These are phyloP conservation scores for Solanum etuberosum DNA, from an alignment of 257 asterid genomes.

Conservation along the genomic window DNA sequence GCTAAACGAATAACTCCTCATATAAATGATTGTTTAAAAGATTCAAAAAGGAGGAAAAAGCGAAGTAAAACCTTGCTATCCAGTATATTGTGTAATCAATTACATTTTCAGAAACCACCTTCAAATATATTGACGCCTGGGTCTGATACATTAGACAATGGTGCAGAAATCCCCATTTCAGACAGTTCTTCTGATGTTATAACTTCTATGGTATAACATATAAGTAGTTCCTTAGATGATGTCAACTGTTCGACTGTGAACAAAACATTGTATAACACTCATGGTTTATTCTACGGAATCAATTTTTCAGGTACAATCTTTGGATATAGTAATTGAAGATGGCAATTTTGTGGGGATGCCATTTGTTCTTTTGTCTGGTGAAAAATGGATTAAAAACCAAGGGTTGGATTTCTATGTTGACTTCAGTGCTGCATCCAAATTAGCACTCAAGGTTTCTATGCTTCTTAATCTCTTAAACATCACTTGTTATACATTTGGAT, in stretches of 20 bases:
- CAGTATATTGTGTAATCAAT: background rate
- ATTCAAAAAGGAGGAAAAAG: background rate
- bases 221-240: background rate
- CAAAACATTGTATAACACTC: background rate
- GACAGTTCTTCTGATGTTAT: constrained; percentile 27
- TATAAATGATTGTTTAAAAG: background rate
- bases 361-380: constrained; percentile 76
- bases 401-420: constrained; percentile 81
- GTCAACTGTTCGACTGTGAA: background rate
- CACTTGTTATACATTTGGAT: background rate
- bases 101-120: constrained; percentile 54
- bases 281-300: background rate
- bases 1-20: constrained; percentile 1
- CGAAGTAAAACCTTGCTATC: background rate
- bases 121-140: constrained; percentile 53
- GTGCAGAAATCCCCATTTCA: constrained; percentile 55
- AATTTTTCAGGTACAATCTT: constrained; percentile 61
- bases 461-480: constrained; percentile 2
- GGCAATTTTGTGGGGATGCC: constrained; percentile 82
- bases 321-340: constrained; percentile 68
- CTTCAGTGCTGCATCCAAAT: constrained; percentile 27
- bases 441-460: constrained; percentile 16
- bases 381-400: constrained; percentile 69
- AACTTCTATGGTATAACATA: constrained; percentile 36
- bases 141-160: constrained; percentile 46